Base-by-base conservation (phyloP, 2,329 filamentous ascomycete genomes). In the Paraphoma sp. region DNA sequence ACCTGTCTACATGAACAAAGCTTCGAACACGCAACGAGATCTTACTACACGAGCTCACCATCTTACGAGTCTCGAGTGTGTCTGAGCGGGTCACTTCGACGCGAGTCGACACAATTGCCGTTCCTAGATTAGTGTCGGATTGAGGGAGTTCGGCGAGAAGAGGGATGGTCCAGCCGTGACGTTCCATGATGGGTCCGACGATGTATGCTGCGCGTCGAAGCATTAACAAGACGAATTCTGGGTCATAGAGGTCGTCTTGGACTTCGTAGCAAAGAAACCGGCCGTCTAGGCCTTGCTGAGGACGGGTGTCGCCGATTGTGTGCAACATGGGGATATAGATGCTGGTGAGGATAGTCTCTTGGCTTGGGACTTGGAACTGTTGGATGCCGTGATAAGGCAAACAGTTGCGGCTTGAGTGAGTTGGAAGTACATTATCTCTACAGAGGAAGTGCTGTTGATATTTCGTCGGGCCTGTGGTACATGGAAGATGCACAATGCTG, bases 181-280 rank as follows among this genome's bases (percentile, higher is more conserved):
- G 40, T 14, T 30, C 18, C 54, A 56, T 56, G 3, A 56, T 30
- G 10, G 44, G 49, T 4, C 28, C 30, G 5, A 56, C 29, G 16
- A 56, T 49, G 49, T 45, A 49, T 23, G 54, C 54, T 9, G 29
- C 47, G 7, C 54, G 49, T 6, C 54, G 54, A 3, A 56, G 45
- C 10, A 48, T 16, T 10, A 23, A 18, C 1, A 56, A 18, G 8
- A 49, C 54, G 4, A 45, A 4, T 8, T 12, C 42, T 14, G 33
- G 29, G 17, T 18, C 1, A 18, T n/a, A n/a, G n/a, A 47, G 16
- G n/a, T 46, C n/a, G 11, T n/a, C 28, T 31, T 31, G 28, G 2
- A 29, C 33, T 8, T 46, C 14, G 16, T 33, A 46, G 28, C 11
- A 31, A 2, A 12, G 28, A n/a, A 46, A 46, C 6, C 17, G 1